Base-by-base conservation (phyloP, 2,329 filamentous ascomycete genomes). In the Fusarium concolor region DNA sequence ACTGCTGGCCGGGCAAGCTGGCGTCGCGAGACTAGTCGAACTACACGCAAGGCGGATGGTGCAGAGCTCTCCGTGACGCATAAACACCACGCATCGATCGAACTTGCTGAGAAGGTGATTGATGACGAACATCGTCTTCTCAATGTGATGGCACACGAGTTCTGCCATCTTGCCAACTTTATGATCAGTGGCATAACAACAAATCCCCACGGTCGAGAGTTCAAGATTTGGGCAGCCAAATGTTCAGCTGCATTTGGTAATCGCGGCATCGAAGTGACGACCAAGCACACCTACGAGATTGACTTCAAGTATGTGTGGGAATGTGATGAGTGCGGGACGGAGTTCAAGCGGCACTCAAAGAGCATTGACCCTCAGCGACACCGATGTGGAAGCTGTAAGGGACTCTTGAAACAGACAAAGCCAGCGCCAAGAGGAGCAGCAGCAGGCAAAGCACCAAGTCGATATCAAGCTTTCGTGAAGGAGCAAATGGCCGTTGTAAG, bases 131-230 rank as follows among this genome's bases (percentile, higher is more conserved):
- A 91, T 59, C 88, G 93, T 5, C 85, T 98, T 2, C 85, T 96
- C 67, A 97, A 97, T 77, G 94, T 96, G 0, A 81, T 98, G n/a
- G 93, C 95, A 0, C 96, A 99, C 77, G 96, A 99, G 74, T 98
- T 96, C 81, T 98, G 96, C 78, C 96, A 99, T 76, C 82, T 98
- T 2, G 90, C 93, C 42, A 97, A 94, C 73, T 97, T 95, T 78
- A 96, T 98, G 89, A 83, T 98, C 66, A 90, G 86, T 47, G 88
- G 90, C 35, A 82, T 94, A 35, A 90, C 87, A 42, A 89, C 89
- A 56, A 90, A 92, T 64, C 93, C 94, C 0, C 94, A 97, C 76
- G 94, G 94, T 22, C 85, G 87, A 14, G 91, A 92, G 72, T 97
- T 97, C 85, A 94, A 96, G 78, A 76, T 79, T 2, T 97, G 93